Evolutionary conservation across 2,329 filamentous ascomycete genomes (phyloP), one percentile per base, ranked within the genome.

Genomic region (Lomentospora prolificans): DNA sequence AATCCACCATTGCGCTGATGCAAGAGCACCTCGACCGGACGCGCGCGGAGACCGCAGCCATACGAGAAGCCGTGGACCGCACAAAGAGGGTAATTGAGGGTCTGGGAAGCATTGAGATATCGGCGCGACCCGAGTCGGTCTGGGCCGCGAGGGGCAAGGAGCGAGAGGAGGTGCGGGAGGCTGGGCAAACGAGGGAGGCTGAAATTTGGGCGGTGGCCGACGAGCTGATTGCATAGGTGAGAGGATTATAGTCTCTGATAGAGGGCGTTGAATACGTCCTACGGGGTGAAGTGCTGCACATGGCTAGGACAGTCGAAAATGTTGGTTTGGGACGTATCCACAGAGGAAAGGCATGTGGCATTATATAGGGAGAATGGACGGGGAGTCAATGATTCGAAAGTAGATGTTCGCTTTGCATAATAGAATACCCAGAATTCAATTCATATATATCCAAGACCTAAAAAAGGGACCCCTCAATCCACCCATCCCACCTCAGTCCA

Each of bases 1-100:
- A 96, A 72, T 90, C 86, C 27, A 75, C 95, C 57, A 95, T 96
- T 30, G 72, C 86, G 61, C 81, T 92, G 75, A 90, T 96, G 87
- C 88, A 96, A 70, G 85, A 87, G 61, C 87, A 92, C 64, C 72
- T 96, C 28, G 84, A 89, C 62, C 78, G 76, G 61, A 86, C 85
- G 56, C 81, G 79, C 61, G 80, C 79, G 55, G 90, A 96, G 70
- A 90, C 90, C 1, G 76, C 82, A 31, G 81, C 79, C 3, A 82
- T 90, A 50, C 77, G 78, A 57, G 79, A 79, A 57, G 84, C 84
- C 64, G 84, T 83, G 54, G 83, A 85, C 61, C 87, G 86, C 70
- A 87, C 94, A 59, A 82, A 85, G 63, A 78, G 82, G 39, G 77
- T 92, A 56, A 77, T 96, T 58, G 82, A 83, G 57, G 86, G 84